Conservation (phyloP, 768 basidiomycete genomes). For the Phallus indusiatus region DNA sequence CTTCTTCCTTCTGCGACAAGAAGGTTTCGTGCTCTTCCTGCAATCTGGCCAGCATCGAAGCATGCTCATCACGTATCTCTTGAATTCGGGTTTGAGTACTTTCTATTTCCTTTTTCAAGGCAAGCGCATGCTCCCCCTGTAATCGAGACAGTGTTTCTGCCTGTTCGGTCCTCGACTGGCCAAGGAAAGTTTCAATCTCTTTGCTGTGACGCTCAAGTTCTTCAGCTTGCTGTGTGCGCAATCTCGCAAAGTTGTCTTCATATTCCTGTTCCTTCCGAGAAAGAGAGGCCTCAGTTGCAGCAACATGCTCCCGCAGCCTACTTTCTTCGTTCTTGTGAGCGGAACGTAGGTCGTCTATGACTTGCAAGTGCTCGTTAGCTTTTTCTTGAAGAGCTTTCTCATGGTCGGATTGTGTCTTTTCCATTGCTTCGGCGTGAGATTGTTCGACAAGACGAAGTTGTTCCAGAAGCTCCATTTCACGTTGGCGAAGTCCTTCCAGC, state of each 20-base stretch:
- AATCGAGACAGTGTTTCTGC: conserved; percentile 39
- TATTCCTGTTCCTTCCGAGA: conserved; percentile 43
- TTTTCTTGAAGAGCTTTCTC: conserved; percentile 33
- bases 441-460: conserved; percentile 17
- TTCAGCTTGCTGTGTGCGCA: conserved; percentile 43
- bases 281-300: conserved; percentile 26
- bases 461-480: conserved; percentile 36
- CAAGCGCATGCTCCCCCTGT: conserved; percentile 43
- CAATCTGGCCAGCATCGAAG: conserved; percentile 69
- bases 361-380: conserved; percentile 30
- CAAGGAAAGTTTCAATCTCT: conserved; percentile 43
- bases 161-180: conserved; percentile 43
- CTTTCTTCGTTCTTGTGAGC: conserved; percentile 36
- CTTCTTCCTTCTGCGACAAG: conserved; percentile 50
- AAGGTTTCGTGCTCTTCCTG: conserved; percentile 62
- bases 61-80: conserved; percentile 72
- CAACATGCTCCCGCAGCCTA: conserved; percentile 35
- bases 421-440: conserved; percentile 31
- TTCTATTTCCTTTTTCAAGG: conserved; percentile 52
- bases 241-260: conserved; percentile 48
- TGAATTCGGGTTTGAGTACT: conserved; percentile 47
- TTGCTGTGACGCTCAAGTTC: conserved; percentile 43
- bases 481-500: conserved; percentile 12
- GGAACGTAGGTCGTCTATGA: conserved; percentile 36
- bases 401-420: conserved; percentile 37